These are phyloP conservation scores for Pythium myriotylum DNA, from an alignment of 352 stramenopile species.

Conservation along the genomic window DNA sequence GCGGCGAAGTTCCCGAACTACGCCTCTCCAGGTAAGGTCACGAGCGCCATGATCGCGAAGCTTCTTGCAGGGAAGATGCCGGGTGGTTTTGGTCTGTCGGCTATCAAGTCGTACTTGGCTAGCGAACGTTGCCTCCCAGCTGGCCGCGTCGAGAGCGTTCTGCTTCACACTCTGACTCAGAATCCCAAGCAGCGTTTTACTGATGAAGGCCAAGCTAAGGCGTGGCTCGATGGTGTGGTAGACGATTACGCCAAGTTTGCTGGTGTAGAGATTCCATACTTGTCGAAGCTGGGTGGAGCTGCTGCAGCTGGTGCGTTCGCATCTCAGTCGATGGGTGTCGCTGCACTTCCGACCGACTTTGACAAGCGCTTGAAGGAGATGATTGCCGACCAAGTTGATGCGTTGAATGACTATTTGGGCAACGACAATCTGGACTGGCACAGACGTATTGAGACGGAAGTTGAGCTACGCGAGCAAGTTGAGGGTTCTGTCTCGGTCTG, in stretches of 20 bases:
- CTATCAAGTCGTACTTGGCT: conserved; percentile 74
- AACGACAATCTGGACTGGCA: conserved; percentile 36
- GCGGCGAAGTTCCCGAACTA: conserved; percentile 73
- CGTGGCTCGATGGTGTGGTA: conserved; percentile 77
- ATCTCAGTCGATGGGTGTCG: conserved; percentile 14
- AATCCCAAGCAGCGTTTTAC: conserved; percentile 71
- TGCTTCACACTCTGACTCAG: conserved; percentile 73
- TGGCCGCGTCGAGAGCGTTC: conserved; percentile 73
- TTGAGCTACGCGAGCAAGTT: conserved; percentile 37
- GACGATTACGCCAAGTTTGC: conserved; percentile 70
- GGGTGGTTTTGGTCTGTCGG: conserved; percentile 76
- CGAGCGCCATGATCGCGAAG: conserved; percentile 75
- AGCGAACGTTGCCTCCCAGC: conserved; percentile 73
- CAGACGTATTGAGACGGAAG: conserved; percentile 33
- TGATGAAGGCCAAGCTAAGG: conserved; percentile 64
- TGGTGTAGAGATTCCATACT: conserved; percentile 46
- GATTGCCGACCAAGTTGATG: conserved; percentile 38
- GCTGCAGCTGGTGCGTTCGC: conserved; percentile 24
- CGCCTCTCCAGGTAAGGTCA: conserved; percentile 73
- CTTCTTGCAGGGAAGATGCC: conserved; percentile 81
- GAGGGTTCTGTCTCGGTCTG: conserved; percentile 36
- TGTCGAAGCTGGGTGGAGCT: conserved; percentile 33
- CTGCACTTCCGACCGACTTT: conserved; percentile 33
- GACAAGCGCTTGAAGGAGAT: conserved; percentile 38
- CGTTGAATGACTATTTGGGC: conserved; percentile 36